phyloP scores from a whole-genome alignment of 2,329 filamentous ascomycete species.

The Verticillium nonalfalfae region DNA sequence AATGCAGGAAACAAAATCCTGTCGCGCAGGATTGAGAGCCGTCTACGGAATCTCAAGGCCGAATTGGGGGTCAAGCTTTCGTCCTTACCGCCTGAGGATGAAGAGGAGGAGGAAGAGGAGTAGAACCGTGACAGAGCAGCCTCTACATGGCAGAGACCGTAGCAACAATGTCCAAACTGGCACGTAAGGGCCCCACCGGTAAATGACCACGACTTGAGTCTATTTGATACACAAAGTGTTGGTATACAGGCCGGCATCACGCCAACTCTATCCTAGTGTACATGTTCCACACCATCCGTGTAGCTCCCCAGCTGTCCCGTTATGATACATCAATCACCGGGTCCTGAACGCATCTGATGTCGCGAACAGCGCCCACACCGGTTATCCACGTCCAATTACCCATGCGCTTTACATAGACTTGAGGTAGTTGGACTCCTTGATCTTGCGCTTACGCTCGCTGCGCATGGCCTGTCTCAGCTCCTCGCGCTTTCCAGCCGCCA shows the following conservation, averaged over 20 bases:
- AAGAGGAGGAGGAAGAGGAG: constrained; percentile 8
- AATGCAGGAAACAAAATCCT: constrained; percentile 36
- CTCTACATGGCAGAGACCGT: not conserved
- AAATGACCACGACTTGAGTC: not conserved
- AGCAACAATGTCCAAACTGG: not conserved
- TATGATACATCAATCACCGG: not conserved
- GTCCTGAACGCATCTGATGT: not conserved
- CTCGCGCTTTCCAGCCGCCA: constrained; percentile 44
- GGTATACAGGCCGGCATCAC: not conserved
- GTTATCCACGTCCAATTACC: not conserved
- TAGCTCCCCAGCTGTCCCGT: not conserved
- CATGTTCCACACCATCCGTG: not conserved
- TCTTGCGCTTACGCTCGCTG: constrained; percentile 65
- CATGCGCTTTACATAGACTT: constrained; percentile 59
- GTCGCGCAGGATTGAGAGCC: constrained; percentile 39
- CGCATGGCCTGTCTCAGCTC: constrained; percentile 67
- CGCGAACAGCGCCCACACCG: not conserved
- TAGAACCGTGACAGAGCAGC: not conserved
- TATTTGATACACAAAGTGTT: not conserved
- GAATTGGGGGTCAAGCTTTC: constrained; percentile 39
- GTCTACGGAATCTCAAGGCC: constrained; percentile 39
- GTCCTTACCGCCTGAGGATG: constrained; percentile 26
- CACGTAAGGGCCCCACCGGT: not conserved
- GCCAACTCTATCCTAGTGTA: not conserved
- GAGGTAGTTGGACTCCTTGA: constrained; percentile 83